These are phyloP conservation scores for Coemansia sp. DNA, from an alignment of 192 early-diverging fungal species.

Conservation along the genomic window DNA sequence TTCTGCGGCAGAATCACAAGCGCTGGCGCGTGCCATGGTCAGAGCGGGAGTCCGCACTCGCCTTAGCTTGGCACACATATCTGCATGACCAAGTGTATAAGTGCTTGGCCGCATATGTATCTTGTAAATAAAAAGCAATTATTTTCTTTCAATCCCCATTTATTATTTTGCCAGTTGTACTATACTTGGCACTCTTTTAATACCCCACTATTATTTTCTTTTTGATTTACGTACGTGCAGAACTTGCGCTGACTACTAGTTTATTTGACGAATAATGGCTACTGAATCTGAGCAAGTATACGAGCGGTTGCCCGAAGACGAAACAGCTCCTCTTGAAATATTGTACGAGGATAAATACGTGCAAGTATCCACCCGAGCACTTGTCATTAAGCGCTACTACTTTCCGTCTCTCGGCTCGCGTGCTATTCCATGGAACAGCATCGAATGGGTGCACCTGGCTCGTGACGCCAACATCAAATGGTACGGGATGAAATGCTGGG, in stretches of 20 bases:
- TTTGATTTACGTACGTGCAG: not conserved
- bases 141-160: too few relatives aligned
- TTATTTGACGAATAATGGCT: not conserved
- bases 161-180: too few relatives aligned
- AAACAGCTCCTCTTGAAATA: not conserved
- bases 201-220: not conserved
- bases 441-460: conserved; percentile 22
- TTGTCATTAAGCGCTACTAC: conserved; percentile 22
- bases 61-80: not conserved
- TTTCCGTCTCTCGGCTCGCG: conserved; percentile 16
- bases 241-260: not conserved
- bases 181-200: too few relatives aligned
- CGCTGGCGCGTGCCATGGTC: conserved; percentile 25
- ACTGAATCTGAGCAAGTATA: not conserved
- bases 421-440: conserved; percentile 11
- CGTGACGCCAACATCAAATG: conserved; percentile 15
- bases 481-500: conserved; percentile 22
- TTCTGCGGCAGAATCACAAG: conserved; percentile 2
- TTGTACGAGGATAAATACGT: conserved; percentile 25
- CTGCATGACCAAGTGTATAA: not conserved
- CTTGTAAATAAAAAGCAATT: not conserved
- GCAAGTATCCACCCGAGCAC: conserved; percentile 5
- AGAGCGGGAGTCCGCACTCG: conserved; percentile 21
- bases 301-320: conserved; percentile 2
- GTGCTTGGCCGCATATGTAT: not conserved